phyloP scores from a whole-genome alignment of 352 stramenopile genomes.

The Blastocystis sp. region DNA sequence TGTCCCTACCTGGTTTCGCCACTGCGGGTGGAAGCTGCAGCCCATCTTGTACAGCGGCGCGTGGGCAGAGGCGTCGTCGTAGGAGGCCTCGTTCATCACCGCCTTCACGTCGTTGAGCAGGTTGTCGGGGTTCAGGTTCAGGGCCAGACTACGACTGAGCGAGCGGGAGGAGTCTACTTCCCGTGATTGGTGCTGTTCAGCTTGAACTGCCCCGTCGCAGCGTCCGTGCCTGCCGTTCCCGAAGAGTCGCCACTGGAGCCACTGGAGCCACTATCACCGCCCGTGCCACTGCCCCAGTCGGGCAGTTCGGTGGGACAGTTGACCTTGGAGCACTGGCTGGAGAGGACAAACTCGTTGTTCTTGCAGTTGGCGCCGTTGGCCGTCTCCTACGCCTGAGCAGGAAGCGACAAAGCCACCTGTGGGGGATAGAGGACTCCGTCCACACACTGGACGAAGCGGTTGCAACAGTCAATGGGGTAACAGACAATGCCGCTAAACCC shows the following conservation, averaged over 20 bases:
- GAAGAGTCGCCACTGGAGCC: neutral
- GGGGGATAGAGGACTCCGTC: conserved; percentile 58
- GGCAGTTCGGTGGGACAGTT: conserved; percentile 49
- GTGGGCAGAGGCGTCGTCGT: conserved; percentile 38
- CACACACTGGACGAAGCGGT: conserved; percentile 60
- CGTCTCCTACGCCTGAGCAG: neutral
- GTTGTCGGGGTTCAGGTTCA: conserved; percentile 34
- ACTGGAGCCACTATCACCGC: neutral
- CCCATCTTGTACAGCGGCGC: conserved; percentile 33
- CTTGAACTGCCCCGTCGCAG: conserved; percentile 8
- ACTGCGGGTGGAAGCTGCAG: conserved; percentile 56
- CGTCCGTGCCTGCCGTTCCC: conserved; percentile 2
- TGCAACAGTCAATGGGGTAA: conserved; percentile 59
- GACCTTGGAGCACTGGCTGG: conserved; percentile 1
- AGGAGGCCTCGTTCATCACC: conserved; percentile 11
- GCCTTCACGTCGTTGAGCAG: conserved; percentile 2
- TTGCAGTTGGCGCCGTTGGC: conserved; percentile 56
- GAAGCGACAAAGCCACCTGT: neutral
- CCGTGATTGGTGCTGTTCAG: conserved; percentile 30
- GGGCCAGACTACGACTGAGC: conserved; percentile 23
- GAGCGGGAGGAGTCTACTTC: neutral
- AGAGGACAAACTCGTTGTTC: conserved; percentile 17
- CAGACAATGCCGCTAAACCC: conserved; percentile 53
- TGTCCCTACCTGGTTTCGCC: conserved; percentile 2
- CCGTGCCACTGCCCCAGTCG: conserved; percentile 46